A percentile compares a stretch with the other conserved stretches of the same genome.
Conservation (phyloP, 2,329 filamentous ascomycete genomes). For the Hymenoscyphus scutula region DNA sequence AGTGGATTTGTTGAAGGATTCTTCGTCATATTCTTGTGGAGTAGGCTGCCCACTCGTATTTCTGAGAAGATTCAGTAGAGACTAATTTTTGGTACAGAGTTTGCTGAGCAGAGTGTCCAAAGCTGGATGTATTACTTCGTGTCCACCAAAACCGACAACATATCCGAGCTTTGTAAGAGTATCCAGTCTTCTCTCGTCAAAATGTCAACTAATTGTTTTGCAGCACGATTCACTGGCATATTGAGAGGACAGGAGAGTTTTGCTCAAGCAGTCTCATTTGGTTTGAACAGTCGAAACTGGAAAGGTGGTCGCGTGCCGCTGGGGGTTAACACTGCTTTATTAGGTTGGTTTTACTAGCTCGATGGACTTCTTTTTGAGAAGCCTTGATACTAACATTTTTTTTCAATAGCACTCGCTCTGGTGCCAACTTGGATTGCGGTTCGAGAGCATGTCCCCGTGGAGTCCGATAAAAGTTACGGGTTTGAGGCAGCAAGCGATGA, state of each 20-base stretch:
- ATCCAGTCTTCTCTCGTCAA: too few relatives aligned
- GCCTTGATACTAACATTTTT: neutral
- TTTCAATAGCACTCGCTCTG: constrained; percentile 9
- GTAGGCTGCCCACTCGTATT: constrained; percentile 21
- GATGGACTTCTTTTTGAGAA: neutral
- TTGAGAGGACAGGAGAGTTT: constrained; percentile 46
- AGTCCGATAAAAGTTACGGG: constrained; percentile 13
- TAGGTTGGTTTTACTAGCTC: neutral
- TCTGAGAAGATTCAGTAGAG: neutral
- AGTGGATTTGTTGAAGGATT: constrained; percentile 63
- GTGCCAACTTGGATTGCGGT: constrained; percentile 17
- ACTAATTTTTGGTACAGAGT: constrained; percentile 37
- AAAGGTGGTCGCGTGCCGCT: constrained; percentile 43
- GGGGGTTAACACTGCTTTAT: constrained; percentile 36
- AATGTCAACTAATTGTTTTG: neutral
- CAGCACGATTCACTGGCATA: constrained; percentile 41
- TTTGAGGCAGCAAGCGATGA: constrained; percentile 5
- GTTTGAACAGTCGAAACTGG: constrained; percentile 44
- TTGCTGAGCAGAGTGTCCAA: constrained; percentile 51
- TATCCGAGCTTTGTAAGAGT: constrained; percentile 44
- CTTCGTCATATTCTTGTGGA: constrained; percentile 61
- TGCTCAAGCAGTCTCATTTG: constrained; percentile 43
- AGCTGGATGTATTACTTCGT: constrained; percentile 57
- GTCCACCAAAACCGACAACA: constrained; percentile 54
- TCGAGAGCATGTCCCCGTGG: constrained; percentile 14